phyloP scores from a whole-genome alignment of 2,329 filamentous ascomycete genomes.

The Xylaria polymorpha region DNA sequence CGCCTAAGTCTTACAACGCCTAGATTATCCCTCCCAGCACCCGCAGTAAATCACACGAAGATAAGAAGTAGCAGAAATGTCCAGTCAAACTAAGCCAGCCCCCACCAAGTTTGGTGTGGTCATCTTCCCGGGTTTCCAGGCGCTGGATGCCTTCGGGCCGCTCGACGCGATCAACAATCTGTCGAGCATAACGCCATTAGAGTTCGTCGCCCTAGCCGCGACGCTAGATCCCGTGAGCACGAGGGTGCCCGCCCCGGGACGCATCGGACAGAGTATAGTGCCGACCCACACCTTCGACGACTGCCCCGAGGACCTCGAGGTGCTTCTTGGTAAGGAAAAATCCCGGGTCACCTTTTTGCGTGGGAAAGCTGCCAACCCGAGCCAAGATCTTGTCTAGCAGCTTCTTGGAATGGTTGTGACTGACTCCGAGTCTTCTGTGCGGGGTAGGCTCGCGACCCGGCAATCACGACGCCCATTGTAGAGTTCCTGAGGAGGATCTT shows the following conservation, averaged over 20 bases:
- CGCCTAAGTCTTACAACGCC: neutral
- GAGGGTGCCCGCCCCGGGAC: conserved; percentile 42
- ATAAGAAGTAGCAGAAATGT: conserved; percentile 26
- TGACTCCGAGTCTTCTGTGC: conserved; percentile 59
- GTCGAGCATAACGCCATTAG: conserved; percentile 51
- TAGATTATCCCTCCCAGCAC: neutral
- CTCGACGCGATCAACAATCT: conserved; percentile 60
- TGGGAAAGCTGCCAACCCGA: neutral
- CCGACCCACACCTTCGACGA: conserved; percentile 65
- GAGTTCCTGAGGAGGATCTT: conserved; percentile 60
- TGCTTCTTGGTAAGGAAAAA: conserved; percentile 55
- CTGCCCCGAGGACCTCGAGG: conserved; percentile 65
- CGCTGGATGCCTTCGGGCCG: conserved; percentile 53
- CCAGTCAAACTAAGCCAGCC: conserved; percentile 16
- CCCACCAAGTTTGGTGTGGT: conserved; percentile 56
- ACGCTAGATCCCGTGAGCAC: conserved; percentile 57
- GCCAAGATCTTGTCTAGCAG: neutral
- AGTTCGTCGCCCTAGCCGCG: conserved; percentile 56
- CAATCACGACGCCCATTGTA: conserved; percentile 51
- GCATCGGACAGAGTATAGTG: conserved; percentile 52
- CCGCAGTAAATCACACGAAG: neutral
- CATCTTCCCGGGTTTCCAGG: conserved; percentile 59
- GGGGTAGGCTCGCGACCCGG: conserved; percentile 62
- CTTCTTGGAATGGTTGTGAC: neutral
- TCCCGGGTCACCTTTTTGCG: neutral